Evolutionary conservation across 129 eudicot genomes (phyloP), one percentile per base, ranked within the genome.

Genomic region (Scalesia atractyloides): DNA sequence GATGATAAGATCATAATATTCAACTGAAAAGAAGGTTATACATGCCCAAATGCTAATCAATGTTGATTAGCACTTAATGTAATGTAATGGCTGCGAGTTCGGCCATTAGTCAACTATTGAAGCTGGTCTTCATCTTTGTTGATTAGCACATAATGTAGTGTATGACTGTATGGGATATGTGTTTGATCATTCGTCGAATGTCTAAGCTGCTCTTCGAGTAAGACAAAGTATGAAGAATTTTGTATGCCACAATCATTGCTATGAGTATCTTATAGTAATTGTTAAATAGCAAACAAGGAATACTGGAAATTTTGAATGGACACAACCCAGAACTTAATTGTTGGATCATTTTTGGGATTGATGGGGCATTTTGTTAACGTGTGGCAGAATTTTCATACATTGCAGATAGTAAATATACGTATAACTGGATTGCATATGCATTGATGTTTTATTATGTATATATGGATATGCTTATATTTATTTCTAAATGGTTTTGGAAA

Each of bases 401-500:
- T 11, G 7, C 0, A 18, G 48, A 53, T 34, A 9, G 30, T 48
- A 30, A 18, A 51, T 39, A 52, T 10, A 51, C 1, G 0, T 7
- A 33, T 53, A 60, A 22, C 51, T 36, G 50, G 41, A 34, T 36
- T 34, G 64, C 59, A 10, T 26, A 33, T 50, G 73, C 11, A 17
- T 69, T 33, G 11, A 33, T 33, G 48, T 43, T 34, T 66, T 46
- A 11, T 24, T 67, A 49, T 47, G 52, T 33, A 50, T 69, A 11
- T 10, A n/a, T 51, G 4, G 9, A 26, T 51, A 36, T 51, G 10
- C 1, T 0, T 70, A 19, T 70, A 2, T 44, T 43, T 59, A 22
- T 72, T 64, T 64, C 7, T 62, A 43, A 48, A 19, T 10, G 65
- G 49, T 82, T 63, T 49, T 64, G 72, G 22, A 62, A 69, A 57